Base-by-base conservation (phyloP, 345 rosid species). In the Brassica rapa region DNA sequence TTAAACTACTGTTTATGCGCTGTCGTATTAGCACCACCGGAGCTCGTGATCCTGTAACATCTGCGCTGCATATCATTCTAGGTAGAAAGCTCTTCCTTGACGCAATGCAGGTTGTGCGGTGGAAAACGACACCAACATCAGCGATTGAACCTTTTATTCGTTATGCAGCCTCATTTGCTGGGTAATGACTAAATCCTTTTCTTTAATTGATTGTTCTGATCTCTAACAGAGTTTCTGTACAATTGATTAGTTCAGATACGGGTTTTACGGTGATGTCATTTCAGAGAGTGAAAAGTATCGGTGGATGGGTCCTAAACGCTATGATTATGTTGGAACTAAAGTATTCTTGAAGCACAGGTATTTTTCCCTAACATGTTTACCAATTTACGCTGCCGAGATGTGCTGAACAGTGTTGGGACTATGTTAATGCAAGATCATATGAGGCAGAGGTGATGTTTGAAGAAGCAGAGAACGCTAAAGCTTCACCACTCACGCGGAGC, bases 291-390 rank as follows among this genome's bases (percentile, higher is more conserved):
- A 94, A 86, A 92, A 92, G 68, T 86, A 86, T 74, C 93, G 97
- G 41, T 94, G 97, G 98, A 92, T 94, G 98, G 97, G 98, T 63
- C 98, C 97, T 37, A 94, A 86, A 70, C 93, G 97, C 60, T 94
- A 92, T 81, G 98, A 94, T 83, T 92, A 89, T 82, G 92, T 91
- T 3, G 97, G 97, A 89, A 92, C 98, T 25, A 92, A 94, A 85
- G 92, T 92, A 68, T 92, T 92, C 84, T 66, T 94, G 88, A 89
- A 79, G 81, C 97, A 90, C 83, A 88, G 95, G 97, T 94, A 85
- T 9, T 64, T 43, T 39, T 69, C 71, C 24, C 21, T n/a, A 29
- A n/a, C 19, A 76, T 53, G 7, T 49, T 15, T 39, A 78, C n/a
- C 9, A 70, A 24, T 35, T 15, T 63, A 32, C 49, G n/a, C 70